Base-by-base conservation (phyloP, 805 yeast genomes). In the Candida anglica region DNA sequence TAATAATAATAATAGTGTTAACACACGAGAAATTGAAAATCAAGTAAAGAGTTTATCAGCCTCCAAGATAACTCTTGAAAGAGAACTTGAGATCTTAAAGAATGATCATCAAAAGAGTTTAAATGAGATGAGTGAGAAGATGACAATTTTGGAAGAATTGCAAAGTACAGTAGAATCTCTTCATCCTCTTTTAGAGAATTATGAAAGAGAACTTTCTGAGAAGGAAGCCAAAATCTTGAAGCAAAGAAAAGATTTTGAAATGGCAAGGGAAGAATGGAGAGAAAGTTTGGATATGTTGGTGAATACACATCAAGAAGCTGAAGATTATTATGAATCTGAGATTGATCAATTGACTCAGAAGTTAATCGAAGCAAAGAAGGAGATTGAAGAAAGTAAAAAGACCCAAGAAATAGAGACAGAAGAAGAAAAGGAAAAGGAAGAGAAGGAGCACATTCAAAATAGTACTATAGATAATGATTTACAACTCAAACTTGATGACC, bases 181-280 rank as follows among this genome's bases (percentile, higher is more conserved):
- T 20, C 73, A 71, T 32, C 72, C 76, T 2, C 41, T 67, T 4
- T 39, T 75, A 26, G 69, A 64, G 28, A 71, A 68, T n/a, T 65
- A 72, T 33, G 75, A 75, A 36, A 46, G 42, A 15, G 69, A 67
- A 39, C 37, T 73, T 31, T 46, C 50, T 1, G 60, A 63, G 25
- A 67, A 62, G 33, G 85, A 80, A 28, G 57, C 56, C 15, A 69
- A 67, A 40, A 50, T 77, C 33, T 44, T 48, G n/a, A 68, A 63
- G 34, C 77, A 69, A 37, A 73, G 70, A 46, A 47, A 46, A 14
- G 71, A 63, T 18, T 69, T 72, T 28, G 82, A 77, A 32, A 46
- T 53, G 11, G 82, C 80, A 28, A 60, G 82, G 19, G 72, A 69
- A 30, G 84, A 80, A 47, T 63, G 82, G 58, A 52, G 81, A 29